Evolutionary conservation across 2,329 filamentous ascomycete genomes (phyloP).

Genomic region (Diaporthe vexans): DNA sequence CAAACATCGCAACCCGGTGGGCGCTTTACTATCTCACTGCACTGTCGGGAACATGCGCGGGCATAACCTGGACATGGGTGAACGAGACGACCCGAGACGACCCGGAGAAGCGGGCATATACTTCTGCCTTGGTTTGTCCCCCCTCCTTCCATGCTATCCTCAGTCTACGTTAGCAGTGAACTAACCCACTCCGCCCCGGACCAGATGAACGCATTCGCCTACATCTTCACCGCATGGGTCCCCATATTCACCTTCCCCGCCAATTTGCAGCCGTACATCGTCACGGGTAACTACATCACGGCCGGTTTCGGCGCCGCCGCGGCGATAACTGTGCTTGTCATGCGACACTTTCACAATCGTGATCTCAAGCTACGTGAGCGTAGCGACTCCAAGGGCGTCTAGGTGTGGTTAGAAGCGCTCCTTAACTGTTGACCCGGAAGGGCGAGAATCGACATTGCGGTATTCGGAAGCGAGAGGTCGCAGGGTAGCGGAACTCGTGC

Average conservation of each 20-base stretch:
- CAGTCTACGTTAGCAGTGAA: neutral
- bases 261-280: slow-evolving; percentile 49
- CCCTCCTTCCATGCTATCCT: neutral
- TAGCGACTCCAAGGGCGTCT: neutral
- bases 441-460: too few relatives aligned
- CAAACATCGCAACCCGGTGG: slow-evolving; percentile 8
- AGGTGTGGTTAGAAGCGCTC: too few relatives aligned
- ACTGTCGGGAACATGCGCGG: neutral
- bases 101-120: slow-evolving; percentile 48
- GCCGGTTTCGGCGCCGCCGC: slow-evolving; percentile 45
- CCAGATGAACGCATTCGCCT: slow-evolving; percentile 50
- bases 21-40: neutral
- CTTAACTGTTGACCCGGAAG: too few relatives aligned
- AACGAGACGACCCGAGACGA: slow-evolving; percentile 47
- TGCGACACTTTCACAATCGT: slow-evolving; percentile 45
- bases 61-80: slow-evolving; percentile 42
- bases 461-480: too few relatives aligned
- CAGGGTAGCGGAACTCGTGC: too few relatives aligned
- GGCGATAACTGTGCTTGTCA: slow-evolving; percentile 42
- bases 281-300: slow-evolving; percentile 49
- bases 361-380: slow-evolving; percentile 40
- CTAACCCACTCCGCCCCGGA: neutral
- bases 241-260: slow-evolving; percentile 50
- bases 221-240: slow-evolving; percentile 49
- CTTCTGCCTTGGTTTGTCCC: slow-evolving; percentile 46